phyloP scores from a whole-genome alignment of 768 basidiomycete species.

The Strobilomyces echinocephalus region DNA sequence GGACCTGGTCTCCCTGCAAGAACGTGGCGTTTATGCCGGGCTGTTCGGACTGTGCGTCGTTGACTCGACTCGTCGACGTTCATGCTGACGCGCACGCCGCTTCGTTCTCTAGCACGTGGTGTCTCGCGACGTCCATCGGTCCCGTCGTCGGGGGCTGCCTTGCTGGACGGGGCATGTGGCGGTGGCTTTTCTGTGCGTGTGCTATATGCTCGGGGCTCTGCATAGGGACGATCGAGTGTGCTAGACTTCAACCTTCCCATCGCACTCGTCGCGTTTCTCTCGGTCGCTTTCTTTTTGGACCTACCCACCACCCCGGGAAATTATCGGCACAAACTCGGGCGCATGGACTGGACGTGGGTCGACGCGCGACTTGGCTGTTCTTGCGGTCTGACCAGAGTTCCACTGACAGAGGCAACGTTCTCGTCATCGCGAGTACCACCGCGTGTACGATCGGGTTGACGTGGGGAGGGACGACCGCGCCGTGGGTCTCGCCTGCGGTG shows the following conservation, averaged over 20 bases:
- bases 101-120: slow-evolving; percentile 26
- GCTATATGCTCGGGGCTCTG: not conserved
- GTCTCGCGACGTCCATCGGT: slow-evolving; percentile 29
- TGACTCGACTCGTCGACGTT: not conserved
- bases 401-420: slow-evolving; percentile 31
- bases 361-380: not conserved
- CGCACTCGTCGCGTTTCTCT: slow-evolving; percentile 21
- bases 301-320: slow-evolving; percentile 33
- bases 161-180: slow-evolving; percentile 32
- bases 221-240: not conserved
- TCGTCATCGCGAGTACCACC: slow-evolving; percentile 30
- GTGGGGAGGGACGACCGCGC: slow-evolving; percentile 39
- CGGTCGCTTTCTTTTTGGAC: slow-evolving; percentile 26
- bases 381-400: not conserved
- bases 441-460: slow-evolving; percentile 32
- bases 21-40: slow-evolving; percentile 36
- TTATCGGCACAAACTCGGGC: slow-evolving; percentile 28
- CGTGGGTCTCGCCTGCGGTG: slow-evolving; percentile 38
- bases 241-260: slow-evolving; percentile 40
- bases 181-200: slow-evolving; percentile 41
- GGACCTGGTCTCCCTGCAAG: slow-evolving; percentile 41
- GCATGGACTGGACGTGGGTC: slow-evolving; percentile 39
- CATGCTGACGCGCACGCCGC: not conserved
- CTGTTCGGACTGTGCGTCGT: slow-evolving; percentile 19
- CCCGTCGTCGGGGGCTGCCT: slow-evolving; percentile 36